Conservation (phyloP, 805 yeast genomes). For the Yarrowia alimentaria region DNA sequence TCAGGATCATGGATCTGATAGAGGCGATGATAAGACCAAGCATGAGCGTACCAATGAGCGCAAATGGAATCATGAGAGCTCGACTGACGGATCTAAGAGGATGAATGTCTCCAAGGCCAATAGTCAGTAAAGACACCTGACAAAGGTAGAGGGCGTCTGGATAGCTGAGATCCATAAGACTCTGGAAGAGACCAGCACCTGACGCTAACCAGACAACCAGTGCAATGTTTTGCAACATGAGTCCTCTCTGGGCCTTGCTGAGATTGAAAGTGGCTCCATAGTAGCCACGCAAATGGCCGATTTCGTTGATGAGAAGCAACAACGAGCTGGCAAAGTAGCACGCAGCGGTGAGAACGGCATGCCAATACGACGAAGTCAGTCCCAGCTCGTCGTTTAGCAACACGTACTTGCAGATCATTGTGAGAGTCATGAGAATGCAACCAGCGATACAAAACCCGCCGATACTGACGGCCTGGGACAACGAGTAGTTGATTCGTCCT, state of each 20-base stretch:
- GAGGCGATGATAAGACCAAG: slow-evolving; percentile 73
- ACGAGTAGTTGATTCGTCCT: slow-evolving; percentile 54
- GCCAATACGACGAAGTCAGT: slow-evolving; percentile 52
- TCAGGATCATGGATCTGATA: slow-evolving; percentile 61
- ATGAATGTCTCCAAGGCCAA: slow-evolving; percentile 77
- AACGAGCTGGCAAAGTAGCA: slow-evolving; percentile 59
- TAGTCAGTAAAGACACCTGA: slow-evolving; percentile 68
- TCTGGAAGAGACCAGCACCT: slow-evolving; percentile 62
- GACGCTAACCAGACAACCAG: slow-evolving; percentile 67
- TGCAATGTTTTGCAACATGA: slow-evolving; percentile 66
- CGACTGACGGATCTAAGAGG: slow-evolving; percentile 56
- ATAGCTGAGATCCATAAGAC: slow-evolving; percentile 48
- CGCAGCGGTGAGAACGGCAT: slow-evolving; percentile 62
- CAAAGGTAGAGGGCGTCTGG: slow-evolving; percentile 71
- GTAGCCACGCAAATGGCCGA: slow-evolving; percentile 57
- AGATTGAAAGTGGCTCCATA: slow-evolving; percentile 73
- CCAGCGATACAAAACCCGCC: slow-evolving; percentile 64
- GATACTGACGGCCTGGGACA: slow-evolving; percentile 62
- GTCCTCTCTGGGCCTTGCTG: slow-evolving; percentile 62
- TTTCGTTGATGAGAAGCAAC: slow-evolving; percentile 55
- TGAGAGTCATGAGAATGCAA: slow-evolving; percentile 49
- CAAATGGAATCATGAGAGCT: slow-evolving; percentile 59
- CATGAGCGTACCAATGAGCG: slow-evolving; percentile 68
- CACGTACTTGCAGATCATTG: slow-evolving; percentile 43
- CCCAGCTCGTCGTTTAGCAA: slow-evolving; percentile 35